Evolutionary conservation across 2,329 filamentous ascomycete species (phyloP), one percentile per base, ranked within the genome.

Genomic region (Beauveria sp.): DNA sequence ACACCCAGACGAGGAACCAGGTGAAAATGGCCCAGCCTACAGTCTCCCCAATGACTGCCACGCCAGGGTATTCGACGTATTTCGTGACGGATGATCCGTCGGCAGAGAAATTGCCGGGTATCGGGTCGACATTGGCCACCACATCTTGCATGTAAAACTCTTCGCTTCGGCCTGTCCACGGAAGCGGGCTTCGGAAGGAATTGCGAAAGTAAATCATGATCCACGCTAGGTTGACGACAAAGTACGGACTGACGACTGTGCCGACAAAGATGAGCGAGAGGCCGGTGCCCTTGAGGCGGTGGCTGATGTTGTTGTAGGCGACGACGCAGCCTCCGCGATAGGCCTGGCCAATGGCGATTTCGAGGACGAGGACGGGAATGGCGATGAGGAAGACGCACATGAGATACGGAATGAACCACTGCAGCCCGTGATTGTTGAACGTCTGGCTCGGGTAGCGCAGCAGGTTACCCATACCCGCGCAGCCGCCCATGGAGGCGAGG

Each of bases 261-360:
- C 79, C 78, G 57, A 84, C 76, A 61, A 82, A 78, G 20, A 84
- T 71, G 2, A 81, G 72, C 9, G 78, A 80, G 51, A 84, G 71
- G 0, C 83, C 83, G 3, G 80, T 74, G 2, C 82, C 83, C 65
- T 81, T 83, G 40, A 84, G 72, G 8, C 82, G 76, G 57, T 75
- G 71, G 66, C 83, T 77, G 63, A 85, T 73, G 65, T 79, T 82
- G 72, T 81, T 79, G 68, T 77, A 83, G 5, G 82, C 81, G 59
- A 84, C 79, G 45, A 83, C 79, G 3, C 77, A 79, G 14, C 82
- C 82, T 45, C 80, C 81, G 14, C 81, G 80, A 66, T 84, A 83
- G 5, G 82, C 81, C 66, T 84, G 89, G 52, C 91, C 91, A 58
- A 90, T 91, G 59, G 88, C 88, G 56, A 85, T 82, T 67, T 85